Evolutionary conservation across 257 asterid species (phyloP), one percentile per base, ranked within the genome.

Genomic region (Petunia axillaris): DNA sequence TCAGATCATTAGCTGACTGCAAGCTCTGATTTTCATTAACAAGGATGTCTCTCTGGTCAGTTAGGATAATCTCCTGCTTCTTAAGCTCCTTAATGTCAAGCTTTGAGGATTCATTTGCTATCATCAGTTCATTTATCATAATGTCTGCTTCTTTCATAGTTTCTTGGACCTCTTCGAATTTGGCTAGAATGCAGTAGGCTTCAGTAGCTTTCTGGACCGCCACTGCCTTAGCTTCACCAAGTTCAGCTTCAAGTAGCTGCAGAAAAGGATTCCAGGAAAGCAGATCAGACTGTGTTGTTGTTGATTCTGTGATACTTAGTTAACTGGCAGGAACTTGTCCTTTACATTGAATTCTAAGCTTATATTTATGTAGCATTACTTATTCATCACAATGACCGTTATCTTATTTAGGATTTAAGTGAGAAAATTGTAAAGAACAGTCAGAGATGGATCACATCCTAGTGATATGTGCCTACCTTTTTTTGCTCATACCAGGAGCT

Each of bases 111-210:
- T 94, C 94, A 82, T 94, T 94, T 74, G 97, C 96, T 86, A 92
- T 92, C 93, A 96, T 82, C 86, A 94, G 88, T 84, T 92, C 95
- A 84, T 94, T 96, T 85, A 94, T 88, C 91, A 91, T 94, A 80
- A 91, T 88, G 89, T 92, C 97, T 62, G 99, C 98, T 83, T 94
- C 98, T 80, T 86, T 90, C 89, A 96, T 80, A 41, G 97, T 96
- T 71, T 91, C 95, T 86, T 93, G 99, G 77, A 90, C 91, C 89
- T 94, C 99, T 87, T 87, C 97, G 82, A 94, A 94, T 87, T 96
- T 96, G 77, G 90, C 91, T 79, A 96, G 90, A 85, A 94, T 67
- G 78, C 95, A 92, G 52, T 93, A 85, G 46, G 98, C 97, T 86
- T 96, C 99, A 46, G 94, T 90, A 80, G 90, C 83, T 90, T 94